Evolutionary conservation across 2,329 filamentous ascomycete genomes (phyloP).

Genomic region (Chlorencoelia australis): DNA sequence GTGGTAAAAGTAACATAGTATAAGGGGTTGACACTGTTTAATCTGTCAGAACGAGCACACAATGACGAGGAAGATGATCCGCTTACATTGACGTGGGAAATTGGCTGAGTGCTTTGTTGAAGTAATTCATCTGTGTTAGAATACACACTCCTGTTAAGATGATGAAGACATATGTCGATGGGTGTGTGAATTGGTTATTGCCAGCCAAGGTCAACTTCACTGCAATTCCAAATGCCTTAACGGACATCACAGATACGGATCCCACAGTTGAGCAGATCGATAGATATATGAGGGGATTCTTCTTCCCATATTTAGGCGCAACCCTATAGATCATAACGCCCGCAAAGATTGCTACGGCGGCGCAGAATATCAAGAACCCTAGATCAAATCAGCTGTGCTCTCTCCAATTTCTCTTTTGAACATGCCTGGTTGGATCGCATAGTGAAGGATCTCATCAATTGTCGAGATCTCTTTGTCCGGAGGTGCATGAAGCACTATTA

Average conservation of each 20-base stretch:
- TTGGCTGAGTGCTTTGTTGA: conserved; percentile 95
- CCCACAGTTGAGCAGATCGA: conserved; percentile 97
- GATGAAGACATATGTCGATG: conserved; percentile 94
- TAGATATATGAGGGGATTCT: conserved; percentile 91
- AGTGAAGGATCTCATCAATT: conserved; percentile 83
- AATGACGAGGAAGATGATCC: neutral
- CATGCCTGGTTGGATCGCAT: conserved; percentile 83
- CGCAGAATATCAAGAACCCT: conserved; percentile 81
- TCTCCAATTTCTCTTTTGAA: too few species aligned
- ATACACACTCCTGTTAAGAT: conserved; percentile 92
- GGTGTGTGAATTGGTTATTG: conserved; percentile 89
- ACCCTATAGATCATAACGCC: conserved; percentile 94
- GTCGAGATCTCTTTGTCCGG: conserved; percentile 85
- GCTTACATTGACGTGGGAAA: conserved; percentile 95
- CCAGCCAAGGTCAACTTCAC: conserved; percentile 88
- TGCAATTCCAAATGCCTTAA: conserved; percentile 97
- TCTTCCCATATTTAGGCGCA: conserved; percentile 81
- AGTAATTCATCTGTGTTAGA: conserved; percentile 99
- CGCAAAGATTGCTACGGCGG: conserved; percentile 72
- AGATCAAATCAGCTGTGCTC: too few species aligned
- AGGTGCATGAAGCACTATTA: conserved; percentile 94
- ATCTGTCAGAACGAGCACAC: conserved; percentile 1
- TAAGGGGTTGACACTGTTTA: conserved; percentile 54
- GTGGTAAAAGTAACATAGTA: conserved; percentile 99
- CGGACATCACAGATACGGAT: conserved; percentile 96